Conservation (phyloP, 2,329 filamentous ascomycete genomes). For the Claviceps monticola region DNA sequence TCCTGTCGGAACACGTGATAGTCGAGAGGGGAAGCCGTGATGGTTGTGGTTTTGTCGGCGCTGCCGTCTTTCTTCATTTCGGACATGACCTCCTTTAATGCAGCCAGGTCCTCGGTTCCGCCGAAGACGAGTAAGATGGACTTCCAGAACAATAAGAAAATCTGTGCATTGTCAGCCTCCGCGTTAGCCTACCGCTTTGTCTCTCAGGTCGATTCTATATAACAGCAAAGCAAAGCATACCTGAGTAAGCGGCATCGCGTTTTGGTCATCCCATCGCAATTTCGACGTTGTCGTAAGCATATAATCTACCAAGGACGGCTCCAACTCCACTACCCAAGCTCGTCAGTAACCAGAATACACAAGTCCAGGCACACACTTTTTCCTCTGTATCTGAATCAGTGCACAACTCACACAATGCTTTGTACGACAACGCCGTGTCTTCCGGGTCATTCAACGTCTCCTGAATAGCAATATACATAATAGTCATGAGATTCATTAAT, state of each 20-base stretch:
- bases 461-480: slow-evolving; percentile 48
- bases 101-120: slow-evolving; percentile 56
- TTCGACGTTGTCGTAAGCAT: slow-evolving; percentile 56
- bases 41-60: slow-evolving; percentile 60
- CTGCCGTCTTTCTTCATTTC: slow-evolving; percentile 34
- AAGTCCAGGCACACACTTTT: background rate
- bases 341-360: background rate
- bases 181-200: slow-evolving; percentile 6
- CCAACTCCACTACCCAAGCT: slow-evolving; percentile 33
- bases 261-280: slow-evolving; percentile 60
- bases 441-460: slow-evolving; percentile 37
- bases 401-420: slow-evolving; percentile 34
- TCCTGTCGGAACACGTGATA: slow-evolving; percentile 96
- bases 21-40: slow-evolving; percentile 86
- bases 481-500: slow-evolving; percentile 48
- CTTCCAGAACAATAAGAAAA: slow-evolving; percentile 85
- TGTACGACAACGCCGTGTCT: slow-evolving; percentile 31
- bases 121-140: slow-evolving; percentile 76
- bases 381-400: background rate
- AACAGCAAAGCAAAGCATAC: slow-evolving; percentile 19
- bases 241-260: slow-evolving; percentile 46
- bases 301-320: slow-evolving; percentile 56
- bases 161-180: slow-evolving; percentile 25
- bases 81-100: slow-evolving; percentile 58
- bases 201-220: background rate